These are phyloP conservation scores for Mariannaea sp. DNA, from an alignment of 2,329 filamentous ascomycete species.

Conservation along the genomic window DNA sequence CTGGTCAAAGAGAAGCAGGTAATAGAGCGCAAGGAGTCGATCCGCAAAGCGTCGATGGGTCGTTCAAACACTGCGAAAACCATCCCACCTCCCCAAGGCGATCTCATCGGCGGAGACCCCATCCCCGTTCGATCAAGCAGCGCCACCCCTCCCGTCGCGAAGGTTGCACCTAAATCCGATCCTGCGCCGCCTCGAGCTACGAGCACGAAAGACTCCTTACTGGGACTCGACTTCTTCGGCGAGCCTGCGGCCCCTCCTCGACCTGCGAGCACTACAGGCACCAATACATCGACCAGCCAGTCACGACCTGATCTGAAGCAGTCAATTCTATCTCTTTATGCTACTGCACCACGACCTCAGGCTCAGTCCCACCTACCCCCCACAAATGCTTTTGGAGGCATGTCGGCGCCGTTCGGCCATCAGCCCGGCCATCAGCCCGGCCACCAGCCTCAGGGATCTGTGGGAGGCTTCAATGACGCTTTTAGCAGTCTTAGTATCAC, in stretches of 20 bases:
- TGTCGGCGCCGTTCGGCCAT: slow-evolving; percentile 62
- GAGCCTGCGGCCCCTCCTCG: slow-evolving; percentile 73
- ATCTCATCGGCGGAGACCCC: slow-evolving; percentile 82
- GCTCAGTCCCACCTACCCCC: slow-evolving; percentile 53
- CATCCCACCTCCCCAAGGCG: slow-evolving; percentile 59
- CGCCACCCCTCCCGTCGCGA: slow-evolving; percentile 66
- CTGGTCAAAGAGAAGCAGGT: slow-evolving; percentile 70
- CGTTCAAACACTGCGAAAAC: slow-evolving; percentile 45
- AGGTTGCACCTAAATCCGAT: slow-evolving; percentile 63
- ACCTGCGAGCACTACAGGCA: slow-evolving; percentile 79
- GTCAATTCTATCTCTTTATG: slow-evolving; percentile 94
- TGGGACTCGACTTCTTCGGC: slow-evolving; percentile 92
- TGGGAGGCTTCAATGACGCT: slow-evolving; percentile 76
- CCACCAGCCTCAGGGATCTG: slow-evolving; percentile 54
- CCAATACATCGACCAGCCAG: slow-evolving; percentile 62
- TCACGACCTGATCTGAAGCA: slow-evolving; percentile 95
- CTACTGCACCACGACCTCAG: slow-evolving; percentile 79
- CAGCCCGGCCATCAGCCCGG: too few relatives aligned
- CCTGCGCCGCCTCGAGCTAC: slow-evolving; percentile 69
- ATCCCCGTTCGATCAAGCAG: slow-evolving; percentile 74
- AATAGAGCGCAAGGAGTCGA: slow-evolving; percentile 62
- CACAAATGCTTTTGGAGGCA: slow-evolving; percentile 70
- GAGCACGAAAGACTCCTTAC: slow-evolving; percentile 84
- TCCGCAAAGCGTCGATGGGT: slow-evolving; percentile 63
- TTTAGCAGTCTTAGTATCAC: slow-evolving; percentile 59